Evolutionary conservation across 495 filamentous ascomycete genomes (phyloP).

Genomic region (Astrothelium macrocarpum): DNA sequence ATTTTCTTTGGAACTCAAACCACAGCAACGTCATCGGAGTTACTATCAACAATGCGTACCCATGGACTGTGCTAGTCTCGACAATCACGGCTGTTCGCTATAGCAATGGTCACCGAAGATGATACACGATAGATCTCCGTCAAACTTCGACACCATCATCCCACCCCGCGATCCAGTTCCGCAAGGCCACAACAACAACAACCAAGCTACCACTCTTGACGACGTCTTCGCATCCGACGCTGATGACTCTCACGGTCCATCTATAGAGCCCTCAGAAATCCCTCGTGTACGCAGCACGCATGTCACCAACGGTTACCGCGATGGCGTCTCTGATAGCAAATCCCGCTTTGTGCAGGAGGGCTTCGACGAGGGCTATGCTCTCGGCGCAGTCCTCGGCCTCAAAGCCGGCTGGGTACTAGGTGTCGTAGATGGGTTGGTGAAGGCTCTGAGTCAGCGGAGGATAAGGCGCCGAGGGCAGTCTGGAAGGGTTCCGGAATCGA

Average conservation of each 20-base stretch:
- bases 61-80: no score
- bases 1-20: no score
- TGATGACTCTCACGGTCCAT: slow-evolving; percentile 15
- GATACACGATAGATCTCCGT: background rate
- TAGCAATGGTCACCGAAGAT: background rate
- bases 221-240: slow-evolving; percentile 33
- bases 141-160: background rate
- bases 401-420: slow-evolving; percentile 62
- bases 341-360: slow-evolving; percentile 60
- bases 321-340: slow-evolving; percentile 70
- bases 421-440: slow-evolving; percentile 54
- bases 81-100: no score
- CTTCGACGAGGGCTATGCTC: slow-evolving; percentile 77
- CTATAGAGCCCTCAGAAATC: slow-evolving; percentile 53
- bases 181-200: background rate
- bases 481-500: background rate
- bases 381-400: slow-evolving; percentile 71
- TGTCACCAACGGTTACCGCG: slow-evolving; percentile 79
- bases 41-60: no score
- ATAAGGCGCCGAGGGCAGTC: slow-evolving; percentile 28
- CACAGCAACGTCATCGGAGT: no score
- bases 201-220: slow-evolving; percentile 20
- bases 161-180: background rate
- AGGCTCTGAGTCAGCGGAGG: slow-evolving; percentile 19
- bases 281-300: slow-evolving; percentile 67